Base-by-base conservation (phyloP, 2,329 filamentous ascomycete genomes). In the Colletotrichum sp. region DNA sequence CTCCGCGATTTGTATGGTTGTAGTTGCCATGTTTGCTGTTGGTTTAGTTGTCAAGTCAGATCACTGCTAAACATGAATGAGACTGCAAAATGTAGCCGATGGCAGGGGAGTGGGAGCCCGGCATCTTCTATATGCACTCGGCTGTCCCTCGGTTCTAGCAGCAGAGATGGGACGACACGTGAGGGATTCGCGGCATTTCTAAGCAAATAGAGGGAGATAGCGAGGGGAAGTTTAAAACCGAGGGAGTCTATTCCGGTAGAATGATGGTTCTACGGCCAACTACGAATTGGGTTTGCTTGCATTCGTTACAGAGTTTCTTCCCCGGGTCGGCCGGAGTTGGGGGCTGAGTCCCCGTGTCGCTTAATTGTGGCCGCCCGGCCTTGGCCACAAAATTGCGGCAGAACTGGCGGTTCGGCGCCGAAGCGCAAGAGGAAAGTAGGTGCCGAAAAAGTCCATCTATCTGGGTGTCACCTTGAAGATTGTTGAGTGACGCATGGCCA, bases 151-250 rank as follows among this genome's bases (percentile, higher is more conserved):
- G 64, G 70, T 32, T 55, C 13, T 27, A 3, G 2, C 16, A 27
- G 7, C 9, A 36, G 36, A 75, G 70, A 27, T 65, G 34, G 28
- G 70, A 61, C 58, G 48, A 72, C 73, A 75, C 58, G 73, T 75
- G 73, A 58, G 43, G 25, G n/a, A 15, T 48, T 73, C 27, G 16
- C 25, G 22, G 70, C 34, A 73, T 73, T 75, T 73, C 64, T 73
- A 75, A 75, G 56, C 73, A 68, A n/a, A 8, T 28, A 15, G 36
- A n/a, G 25, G 52, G 71, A 43, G 13, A 62, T 66, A 66, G 6
- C 25, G 27, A 18, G 15, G 39, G 27, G 27, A 22, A 5, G 15
- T 28, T 30, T 58, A 55, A 36, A 43, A 22, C 61, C 25, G 68
- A 52, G 9, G 36, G 55, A 62, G 52, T 39, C 27, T 55, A 6